These are phyloP conservation scores for Podospora comata DNA, from an alignment of 495 filamentous ascomycete genomes.

Conservation along the genomic window DNA sequence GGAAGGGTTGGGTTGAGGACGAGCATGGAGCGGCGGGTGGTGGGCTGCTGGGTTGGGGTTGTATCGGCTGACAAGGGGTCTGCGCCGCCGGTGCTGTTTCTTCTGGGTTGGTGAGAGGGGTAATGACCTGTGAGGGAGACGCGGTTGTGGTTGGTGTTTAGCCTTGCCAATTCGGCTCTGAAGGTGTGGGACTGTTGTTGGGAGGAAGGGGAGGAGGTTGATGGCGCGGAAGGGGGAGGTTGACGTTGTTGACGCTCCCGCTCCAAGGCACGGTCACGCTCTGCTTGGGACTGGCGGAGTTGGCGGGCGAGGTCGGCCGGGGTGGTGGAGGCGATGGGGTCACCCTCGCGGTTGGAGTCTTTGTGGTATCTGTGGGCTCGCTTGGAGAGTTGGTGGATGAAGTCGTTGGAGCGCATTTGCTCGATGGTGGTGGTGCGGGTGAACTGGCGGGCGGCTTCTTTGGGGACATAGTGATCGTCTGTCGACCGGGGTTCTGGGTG, in stretches of 20 bases:
- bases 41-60: not conserved
- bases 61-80: not conserved
- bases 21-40: conserved; percentile 18
- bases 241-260: conserved; percentile 9
- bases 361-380: conserved; percentile 36
- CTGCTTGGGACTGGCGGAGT: conserved; percentile 19
- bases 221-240: conserved; percentile 12
- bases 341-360: not conserved
- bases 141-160: conserved; percentile 10
- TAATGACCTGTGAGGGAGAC: conserved; percentile 9
- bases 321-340: not conserved
- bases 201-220: conserved; percentile 12
- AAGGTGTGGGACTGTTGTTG: conserved; percentile 21
- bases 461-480: conserved; percentile 40
- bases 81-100: conserved; percentile 30
- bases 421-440: conserved; percentile 45
- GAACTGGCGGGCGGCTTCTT: conserved; percentile 49
- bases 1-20: conserved; percentile 11
- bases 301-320: conserved; percentile 20
- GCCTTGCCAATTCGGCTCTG: conserved; percentile 20
- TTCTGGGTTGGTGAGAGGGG: not conserved
- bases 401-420: conserved; percentile 33
- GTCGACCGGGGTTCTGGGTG: conserved; percentile 17
- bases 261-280: conserved; percentile 27
- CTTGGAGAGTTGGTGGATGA: conserved; percentile 32